Base-by-base conservation (phyloP, 257 asterid genomes). In the Solanum lycopersicoides region DNA sequence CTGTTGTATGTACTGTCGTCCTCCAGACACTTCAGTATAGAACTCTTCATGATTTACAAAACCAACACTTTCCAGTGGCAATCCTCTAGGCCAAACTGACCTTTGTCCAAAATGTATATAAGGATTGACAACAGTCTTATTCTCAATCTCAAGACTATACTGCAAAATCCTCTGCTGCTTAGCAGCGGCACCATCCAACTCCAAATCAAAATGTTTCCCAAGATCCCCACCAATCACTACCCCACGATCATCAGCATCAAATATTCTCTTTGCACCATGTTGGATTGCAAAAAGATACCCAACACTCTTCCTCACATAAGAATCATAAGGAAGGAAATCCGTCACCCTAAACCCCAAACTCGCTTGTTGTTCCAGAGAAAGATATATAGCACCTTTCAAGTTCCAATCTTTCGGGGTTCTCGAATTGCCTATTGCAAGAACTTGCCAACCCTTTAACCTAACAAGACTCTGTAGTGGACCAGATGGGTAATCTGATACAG, bases 81-180 rank as follows among this genome's bases (percentile, higher is more conserved):
- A 88, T 7, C 99, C 99, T 87, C 99, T 93, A 0, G 99, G 99
- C 99, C 99, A 97, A 88, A 97, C 96, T 0, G 99, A 95, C 82
- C 98, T 84, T 86, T 97, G 99, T 14, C 99, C 99, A 10, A 97
- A 97, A 92, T 97, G 99, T 59, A 97, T 90, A 87, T 97, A 97
- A 76, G 99, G 99, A 88, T 97, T 97, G 82, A 97, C 98, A 68
- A 96, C 91, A 12, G 98, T 96, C 83, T 95, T 91, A 89, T 96
- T 97, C 34, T 94, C 95, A 90, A 95, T 94, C 89, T 95, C 98
- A 88, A 93, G 99, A 86, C 93, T 97, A 87, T 97, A 97, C 86
- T 97, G 99, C 92, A 97, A 88, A 37, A 97, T 93, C 74, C 91
- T 92, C 80, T 97, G 99, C 87, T 93, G 95, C 86, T 98, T 94